Evolutionary conservation across 2,329 filamentous ascomycete species (phyloP), one percentile per base, ranked within the genome.

Genomic region (Dactylellina cionopaga): DNA sequence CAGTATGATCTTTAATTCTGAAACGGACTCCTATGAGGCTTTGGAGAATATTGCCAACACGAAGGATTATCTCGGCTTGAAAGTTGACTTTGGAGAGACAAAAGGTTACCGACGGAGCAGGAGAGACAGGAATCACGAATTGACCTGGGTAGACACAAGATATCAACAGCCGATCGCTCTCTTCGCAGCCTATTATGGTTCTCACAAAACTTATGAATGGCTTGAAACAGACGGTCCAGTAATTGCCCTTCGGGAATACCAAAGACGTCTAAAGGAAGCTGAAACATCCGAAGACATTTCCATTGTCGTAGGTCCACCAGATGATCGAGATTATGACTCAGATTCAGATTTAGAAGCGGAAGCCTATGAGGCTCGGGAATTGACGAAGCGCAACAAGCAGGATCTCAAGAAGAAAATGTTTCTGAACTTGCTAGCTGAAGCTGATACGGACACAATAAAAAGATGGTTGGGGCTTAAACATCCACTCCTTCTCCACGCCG

Each of bases 171-270:
- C 59, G 2, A 4, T 27, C 1, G 33, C 46, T 19, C 11, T 54
- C 17, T 44, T 33, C n/a, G 59, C 59, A 7, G 59, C 75, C 76
- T 1, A 70, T 13, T 56, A 56, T 24, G 87, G 87, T 1, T 89
- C 83, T 19, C 78, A 93, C 13, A 85, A 89, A 43, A 84, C 85
- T 15, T 86, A 92, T 0, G 88, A 94, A 77, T 96, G 90, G 87
- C 91, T 94, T 78, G 80, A 92, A 60, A 88, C 89, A 68, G 89
- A 91, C 74, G 85, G 86, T 0, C 90, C 91, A 0, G 80, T 86
- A 75, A 84, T 88, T 78, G 87, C 76, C 83, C 82, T 15, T 74
- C 79, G 13, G 10, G 22, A 60, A 25, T 68, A 37, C 9, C 31
- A 52, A 43, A 27, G 13, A 6, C 17, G 22, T 5, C 24, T 46